A percentile compares a stretch with the other conserved stretches of the same genome.
phyloP scores from a whole-genome alignment of 257 asterid genomes.

The Forsythia suspensa region DNA sequence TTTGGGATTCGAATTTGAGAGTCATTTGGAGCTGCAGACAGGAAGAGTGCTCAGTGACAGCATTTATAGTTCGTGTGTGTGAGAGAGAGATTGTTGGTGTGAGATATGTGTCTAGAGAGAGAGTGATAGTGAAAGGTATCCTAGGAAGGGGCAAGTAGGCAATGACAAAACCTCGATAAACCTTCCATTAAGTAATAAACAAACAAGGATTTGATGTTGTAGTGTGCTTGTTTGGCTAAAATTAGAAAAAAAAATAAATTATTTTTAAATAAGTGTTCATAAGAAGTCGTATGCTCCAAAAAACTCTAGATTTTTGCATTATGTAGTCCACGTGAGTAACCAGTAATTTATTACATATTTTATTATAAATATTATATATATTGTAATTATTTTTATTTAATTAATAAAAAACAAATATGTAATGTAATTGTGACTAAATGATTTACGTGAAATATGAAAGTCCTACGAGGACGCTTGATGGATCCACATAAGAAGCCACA shows the following conservation, averaged over 20 bases:
- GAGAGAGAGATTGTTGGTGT: constrained; percentile 1
- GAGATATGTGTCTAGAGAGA: constrained; percentile 3
- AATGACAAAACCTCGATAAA: constrained; percentile 50
- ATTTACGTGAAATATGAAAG: too few species aligned
- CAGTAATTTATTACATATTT: not conserved
- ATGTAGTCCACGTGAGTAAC: not conserved
- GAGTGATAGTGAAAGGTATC: constrained; percentile 27
- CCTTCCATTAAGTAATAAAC: constrained; percentile 33
- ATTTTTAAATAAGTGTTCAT: not conserved
- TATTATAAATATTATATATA: too few species aligned
- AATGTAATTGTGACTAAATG: too few species aligned
- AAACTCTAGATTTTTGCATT: not conserved
- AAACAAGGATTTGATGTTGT: not conserved
- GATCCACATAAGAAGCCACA: too few species aligned
- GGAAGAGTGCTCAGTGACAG: not conserved
- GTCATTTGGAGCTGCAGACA: constrained; percentile 39
- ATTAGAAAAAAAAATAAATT: too few species aligned
- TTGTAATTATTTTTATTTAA: too few species aligned
- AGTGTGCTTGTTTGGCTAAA: not conserved
- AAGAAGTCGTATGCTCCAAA: too few species aligned
- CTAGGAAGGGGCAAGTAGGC: constrained; percentile 38
- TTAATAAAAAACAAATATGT: too few species aligned
- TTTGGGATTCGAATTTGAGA: constrained; percentile 44
- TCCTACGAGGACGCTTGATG: too few species aligned
- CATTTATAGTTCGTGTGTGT: constrained; percentile 15